These are phyloP conservation scores for Zhuliangozyma blackwelliae DNA, from an alignment of 1,139 yeast species.

Conservation along the genomic window DNA sequence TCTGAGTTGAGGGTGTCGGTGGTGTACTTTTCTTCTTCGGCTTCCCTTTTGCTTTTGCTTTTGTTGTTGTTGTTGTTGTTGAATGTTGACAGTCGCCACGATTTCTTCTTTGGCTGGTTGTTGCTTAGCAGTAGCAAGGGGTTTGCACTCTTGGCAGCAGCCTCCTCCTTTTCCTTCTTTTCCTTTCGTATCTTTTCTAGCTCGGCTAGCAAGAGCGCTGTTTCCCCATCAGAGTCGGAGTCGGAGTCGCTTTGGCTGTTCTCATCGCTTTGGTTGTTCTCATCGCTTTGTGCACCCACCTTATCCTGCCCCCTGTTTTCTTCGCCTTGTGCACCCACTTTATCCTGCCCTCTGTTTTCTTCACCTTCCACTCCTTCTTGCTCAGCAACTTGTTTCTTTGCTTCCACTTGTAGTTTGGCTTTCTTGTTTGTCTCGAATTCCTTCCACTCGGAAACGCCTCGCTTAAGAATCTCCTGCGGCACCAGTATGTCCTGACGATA, in stretches of 20 bases:
- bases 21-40: slow-evolving; percentile 31
- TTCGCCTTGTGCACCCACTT: slow-evolving; percentile 15
- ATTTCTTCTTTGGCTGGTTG: slow-evolving; percentile 23
- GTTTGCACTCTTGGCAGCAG: slow-evolving; percentile 30
- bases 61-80: no score
- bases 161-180: slow-evolving; percentile 19
- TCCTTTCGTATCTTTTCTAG: slow-evolving; percentile 47
- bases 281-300: no score
- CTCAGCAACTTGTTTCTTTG: slow-evolving; percentile 7
- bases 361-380: slow-evolving; percentile 13
- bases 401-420: slow-evolving; percentile 13
- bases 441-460: not conserved
- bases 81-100: slow-evolving; percentile 57
- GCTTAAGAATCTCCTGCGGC: no score
- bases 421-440: slow-evolving; percentile 2
- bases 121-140: slow-evolving; percentile 32
- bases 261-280: slow-evolving; percentile 11
- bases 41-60: slow-evolving; percentile 17
- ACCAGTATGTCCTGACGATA: slow-evolving; percentile 36
- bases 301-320: slow-evolving; percentile 7
- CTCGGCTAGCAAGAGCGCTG: slow-evolving; percentile 46
- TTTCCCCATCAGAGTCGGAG: slow-evolving; percentile 8
- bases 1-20: slow-evolving; percentile 68
- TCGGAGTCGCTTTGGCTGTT: slow-evolving; percentile 12
- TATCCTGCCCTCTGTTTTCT: slow-evolving; percentile 9